Evolutionary conservation across 306 rosid species (phyloP).

Genomic region (Inga leiocalycina): DNA sequence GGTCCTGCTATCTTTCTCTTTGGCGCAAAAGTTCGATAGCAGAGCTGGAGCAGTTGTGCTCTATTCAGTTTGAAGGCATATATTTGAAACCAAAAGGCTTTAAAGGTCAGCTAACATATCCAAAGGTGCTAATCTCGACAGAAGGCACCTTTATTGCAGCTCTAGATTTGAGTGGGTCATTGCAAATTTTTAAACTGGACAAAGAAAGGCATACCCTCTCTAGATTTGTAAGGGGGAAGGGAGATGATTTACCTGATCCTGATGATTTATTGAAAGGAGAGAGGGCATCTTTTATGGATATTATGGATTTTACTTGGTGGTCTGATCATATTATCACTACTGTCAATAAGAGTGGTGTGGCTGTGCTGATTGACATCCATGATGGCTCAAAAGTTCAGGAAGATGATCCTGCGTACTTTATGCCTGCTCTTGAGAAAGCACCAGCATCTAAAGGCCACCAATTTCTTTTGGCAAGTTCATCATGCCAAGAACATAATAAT

Average conservation of each 20-base stretch:
- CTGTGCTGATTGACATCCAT: conserved; percentile 71
- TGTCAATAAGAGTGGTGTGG: conserved; percentile 61
- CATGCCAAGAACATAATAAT: conserved; percentile 47
- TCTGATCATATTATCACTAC: conserved; percentile 69
- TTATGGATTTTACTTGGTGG: conserved; percentile 96
- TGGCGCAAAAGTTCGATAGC: conserved; percentile 61
- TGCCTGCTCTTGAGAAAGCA: conserved; percentile 77
- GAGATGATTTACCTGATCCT: conserved; percentile 40
- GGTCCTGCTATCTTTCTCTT: conserved; percentile 74
- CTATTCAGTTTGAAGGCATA: conserved; percentile 73
- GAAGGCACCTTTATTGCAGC: conserved; percentile 77
- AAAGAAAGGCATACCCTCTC: conserved; percentile 63
- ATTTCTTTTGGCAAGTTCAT: conserved; percentile 69
- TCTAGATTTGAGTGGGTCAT: conserved; percentile 73
- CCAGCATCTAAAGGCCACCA: conserved; percentile 52
- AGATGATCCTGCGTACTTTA: conserved; percentile 55
- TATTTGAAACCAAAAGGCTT: conserved; percentile 63
- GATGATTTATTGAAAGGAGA: conserved; percentile 42
- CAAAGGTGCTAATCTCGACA: conserved; percentile 85
- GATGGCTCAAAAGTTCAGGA: conserved; percentile 69
- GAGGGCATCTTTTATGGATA: conserved; percentile 33
- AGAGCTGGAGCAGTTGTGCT: conserved; percentile 65
- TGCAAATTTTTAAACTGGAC: conserved; percentile 72
- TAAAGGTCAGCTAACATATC: conserved; percentile 62
- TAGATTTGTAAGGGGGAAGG: conserved; percentile 46